Base-by-base conservation (phyloP, 2,329 filamentous ascomycete species). In the Trichoderma endophyticum region DNA sequence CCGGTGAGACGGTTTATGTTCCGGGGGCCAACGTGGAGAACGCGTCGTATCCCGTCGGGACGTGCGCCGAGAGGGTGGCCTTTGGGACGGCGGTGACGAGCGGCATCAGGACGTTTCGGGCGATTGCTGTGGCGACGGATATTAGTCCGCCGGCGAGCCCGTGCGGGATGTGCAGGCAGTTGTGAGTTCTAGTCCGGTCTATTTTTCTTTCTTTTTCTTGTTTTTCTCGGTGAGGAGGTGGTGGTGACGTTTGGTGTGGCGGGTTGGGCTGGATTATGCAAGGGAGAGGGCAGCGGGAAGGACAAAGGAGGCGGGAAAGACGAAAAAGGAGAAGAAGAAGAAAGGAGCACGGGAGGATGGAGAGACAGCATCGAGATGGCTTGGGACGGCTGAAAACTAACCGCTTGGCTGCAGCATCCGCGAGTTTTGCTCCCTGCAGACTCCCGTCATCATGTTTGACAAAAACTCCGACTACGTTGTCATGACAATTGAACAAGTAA, bases 131-230 rank as follows among this genome's bases (percentile, higher is more conserved):
- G 4, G 88, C 93, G 7, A 97, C 95, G 6, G 93, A 98, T 79
- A 91, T 93, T 56, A 83, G 82, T 36, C 88, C 89, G 34, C 89
- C 90, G 4, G 88, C 88, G 62, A 91, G 91, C 74, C 96, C 96
- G 0, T 99, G 96, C 80, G 96, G 96, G 70, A 98, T 97, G 94
- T 98, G 95, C 81, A 87, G 95, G 77, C 95, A 98, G 81, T 97
- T 95, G 92, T 94, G 80, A 84, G 89, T 86, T 51, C 8, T 67
- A 36, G 21, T 18, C 14, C 36, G 3, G 36, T 63, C 57, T 51
- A 70, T 32, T 70, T 71, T n/a, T 18, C 32, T 43, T 61, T 21
- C 18, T 36, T 34, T 18, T 61, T 6, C 24, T 24, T 24, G 9
- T 26, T 21, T 24, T 21, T 51, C 48, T 24, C 9, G n/a, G n/a